phyloP scores from a whole-genome alignment of 1,284 basidiomycete genomes.

The Ceratobasidium sp. region DNA sequence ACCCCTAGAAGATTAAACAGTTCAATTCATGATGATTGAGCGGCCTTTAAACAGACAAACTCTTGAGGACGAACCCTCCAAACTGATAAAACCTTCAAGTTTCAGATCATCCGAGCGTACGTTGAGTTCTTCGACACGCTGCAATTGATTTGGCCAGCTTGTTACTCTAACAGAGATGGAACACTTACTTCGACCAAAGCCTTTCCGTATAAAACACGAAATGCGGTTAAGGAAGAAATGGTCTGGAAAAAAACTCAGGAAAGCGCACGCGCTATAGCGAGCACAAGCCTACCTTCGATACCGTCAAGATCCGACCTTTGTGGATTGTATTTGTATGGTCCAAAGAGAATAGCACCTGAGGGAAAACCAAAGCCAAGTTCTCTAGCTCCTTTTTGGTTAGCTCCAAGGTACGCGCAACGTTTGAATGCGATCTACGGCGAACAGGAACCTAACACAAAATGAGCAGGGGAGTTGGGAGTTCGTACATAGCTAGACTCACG shows the following conservation, averaged over 20 bases:
- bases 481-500: slow-evolving; percentile 57
- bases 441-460: slow-evolving; percentile 73
- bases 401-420: slow-evolving; percentile 66
- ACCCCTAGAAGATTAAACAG: slow-evolving; percentile 60
- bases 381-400: slow-evolving; percentile 77
- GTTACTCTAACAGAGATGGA: background rate
- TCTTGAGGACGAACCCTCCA: slow-evolving; percentile 77
- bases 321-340: slow-evolving; percentile 61
- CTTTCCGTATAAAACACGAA: slow-evolving; percentile 73
- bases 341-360: slow-evolving; percentile 73
- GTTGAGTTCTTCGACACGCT: slow-evolving; percentile 75
- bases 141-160: slow-evolving; percentile 14
- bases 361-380: slow-evolving; percentile 74
- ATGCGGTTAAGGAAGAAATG: slow-evolving; percentile 67
- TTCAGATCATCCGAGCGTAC: slow-evolving; percentile 62
- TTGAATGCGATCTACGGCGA: slow-evolving; percentile 73
- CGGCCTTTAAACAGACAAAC: slow-evolving; percentile 56
- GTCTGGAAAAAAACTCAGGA: slow-evolving; percentile 60
- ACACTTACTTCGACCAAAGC: slow-evolving; percentile 69
- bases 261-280: background rate
- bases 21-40: background rate
- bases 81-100: slow-evolving; percentile 82
- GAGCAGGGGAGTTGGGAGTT: slow-evolving; percentile 35
- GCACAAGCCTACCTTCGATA: slow-evolving; percentile 68
- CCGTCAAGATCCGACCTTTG: slow-evolving; percentile 61